Conservation (phyloP, 164 flowering plant species). For the Nelumbo lutea region DNA sequence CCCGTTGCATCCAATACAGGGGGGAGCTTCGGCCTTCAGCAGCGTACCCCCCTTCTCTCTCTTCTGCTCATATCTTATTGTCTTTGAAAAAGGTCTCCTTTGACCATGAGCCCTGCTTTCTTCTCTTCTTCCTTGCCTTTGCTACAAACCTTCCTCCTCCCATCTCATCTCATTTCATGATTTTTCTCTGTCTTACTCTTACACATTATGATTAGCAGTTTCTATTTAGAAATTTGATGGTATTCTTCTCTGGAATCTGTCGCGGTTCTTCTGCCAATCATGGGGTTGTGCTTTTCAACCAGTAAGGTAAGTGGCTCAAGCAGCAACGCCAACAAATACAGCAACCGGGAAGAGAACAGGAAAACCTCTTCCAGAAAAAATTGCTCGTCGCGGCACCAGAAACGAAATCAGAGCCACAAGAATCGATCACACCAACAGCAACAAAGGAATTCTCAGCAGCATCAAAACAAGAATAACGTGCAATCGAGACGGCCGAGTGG, state of each 20-base stretch:
- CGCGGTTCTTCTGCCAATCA: conserved; percentile 14
- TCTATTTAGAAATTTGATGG: conserved; percentile 1
- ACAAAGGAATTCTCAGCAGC: conserved; percentile 15
- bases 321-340: conserved; percentile 29
- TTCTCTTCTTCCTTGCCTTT: conserved; percentile 36
- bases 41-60: background rate
- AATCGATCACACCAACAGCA: conserved; percentile 12
- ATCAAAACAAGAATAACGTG: conserved; percentile 18
- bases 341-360: conserved; percentile 4
- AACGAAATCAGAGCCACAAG: conserved; percentile 1
- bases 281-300: conserved; percentile 64
- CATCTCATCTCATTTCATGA: background rate
- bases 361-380: conserved; percentile 7
- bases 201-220: background rate
- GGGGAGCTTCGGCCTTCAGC: background rate
- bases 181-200: background rate
- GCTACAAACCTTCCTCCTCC: conserved; percentile 23
- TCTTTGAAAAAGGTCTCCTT: background rate
- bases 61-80: background rate
- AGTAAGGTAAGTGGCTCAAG: conserved; percentile 53
- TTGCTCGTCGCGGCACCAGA: background rate
- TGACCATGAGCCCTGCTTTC: conserved; percentile 16
- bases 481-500: conserved; percentile 28
- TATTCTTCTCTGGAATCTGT: conserved; percentile 7
- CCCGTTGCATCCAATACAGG: background rate